Evolutionary conservation across 2,329 filamentous ascomycete genomes (phyloP).

Genomic region (Alternaria gansuensis): DNA sequence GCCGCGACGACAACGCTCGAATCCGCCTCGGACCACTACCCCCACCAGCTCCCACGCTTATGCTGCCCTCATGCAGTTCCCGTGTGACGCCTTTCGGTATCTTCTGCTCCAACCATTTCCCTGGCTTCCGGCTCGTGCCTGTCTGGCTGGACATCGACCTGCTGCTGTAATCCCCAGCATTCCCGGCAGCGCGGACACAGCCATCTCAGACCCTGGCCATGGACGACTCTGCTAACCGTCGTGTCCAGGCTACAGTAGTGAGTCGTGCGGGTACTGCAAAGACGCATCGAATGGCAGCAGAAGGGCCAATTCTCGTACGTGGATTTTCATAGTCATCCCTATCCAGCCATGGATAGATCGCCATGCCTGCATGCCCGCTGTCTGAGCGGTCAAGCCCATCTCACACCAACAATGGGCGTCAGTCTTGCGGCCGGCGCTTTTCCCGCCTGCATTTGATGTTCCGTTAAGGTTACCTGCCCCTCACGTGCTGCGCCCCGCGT

Average conservation of each 20-base stretch:
- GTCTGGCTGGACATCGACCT: constrained; percentile 48
- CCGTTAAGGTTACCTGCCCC: constrained; percentile 39
- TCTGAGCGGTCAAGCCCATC: constrained; percentile 22
- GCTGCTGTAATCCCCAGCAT: background rate
- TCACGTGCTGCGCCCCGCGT: constrained; percentile 37
- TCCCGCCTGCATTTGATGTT: constrained; percentile 34
- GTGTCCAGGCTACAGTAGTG: constrained; percentile 57
- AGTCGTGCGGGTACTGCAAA: constrained; percentile 63
- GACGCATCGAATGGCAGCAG: constrained; percentile 57
- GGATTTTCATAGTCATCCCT: constrained; percentile 20
- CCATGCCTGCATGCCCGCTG: constrained; percentile 34
- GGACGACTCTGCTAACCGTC: constrained; percentile 32
- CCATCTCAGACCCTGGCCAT: constrained; percentile 19
- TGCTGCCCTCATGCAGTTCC: constrained; percentile 55
- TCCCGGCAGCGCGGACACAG: constrained; percentile 11
- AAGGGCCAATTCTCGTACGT: constrained; percentile 61
- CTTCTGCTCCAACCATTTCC: constrained; percentile 52
- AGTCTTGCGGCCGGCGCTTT: constrained; percentile 18
- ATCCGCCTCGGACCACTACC: constrained; percentile 32
- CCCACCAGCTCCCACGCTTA: constrained; percentile 53
- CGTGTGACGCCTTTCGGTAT: constrained; percentile 54
- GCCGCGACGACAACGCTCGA: constrained; percentile 29
- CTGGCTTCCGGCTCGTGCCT: constrained; percentile 47
- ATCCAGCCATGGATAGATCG: constrained; percentile 18
- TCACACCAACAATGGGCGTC: constrained; percentile 13